phyloP scores from a whole-genome alignment of 805 yeast species.

The Yamadazyma scolyti region DNA sequence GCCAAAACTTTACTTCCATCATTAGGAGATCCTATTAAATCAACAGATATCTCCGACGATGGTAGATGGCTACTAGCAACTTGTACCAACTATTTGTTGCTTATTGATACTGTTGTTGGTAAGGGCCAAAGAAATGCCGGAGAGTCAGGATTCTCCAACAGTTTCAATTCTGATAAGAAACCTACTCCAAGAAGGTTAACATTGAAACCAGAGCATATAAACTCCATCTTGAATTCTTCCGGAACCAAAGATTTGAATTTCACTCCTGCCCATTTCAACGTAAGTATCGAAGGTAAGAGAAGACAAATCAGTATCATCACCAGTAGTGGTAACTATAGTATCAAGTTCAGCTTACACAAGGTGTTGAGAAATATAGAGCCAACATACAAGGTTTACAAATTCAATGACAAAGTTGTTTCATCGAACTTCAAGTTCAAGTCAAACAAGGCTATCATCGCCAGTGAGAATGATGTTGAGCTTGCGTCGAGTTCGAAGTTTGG shows the following conservation, averaged over 20 bases:
- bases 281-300: slow-evolving; percentile 46
- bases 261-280: slow-evolving; percentile 74
- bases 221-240: slow-evolving; percentile 51
- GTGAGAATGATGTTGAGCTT: slow-evolving; percentile 74
- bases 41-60: slow-evolving; percentile 69
- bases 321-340: slow-evolving; percentile 77
- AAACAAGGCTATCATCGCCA: slow-evolving; percentile 66
- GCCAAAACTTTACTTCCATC: slow-evolving; percentile 83
- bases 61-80: slow-evolving; percentile 84
- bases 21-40: slow-evolving; percentile 68
- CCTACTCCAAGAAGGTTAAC: slow-evolving; percentile 69
- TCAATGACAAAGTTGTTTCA: slow-evolving; percentile 59
- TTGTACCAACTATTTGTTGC: slow-evolving; percentile 64
- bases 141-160: slow-evolving; percentile 6
- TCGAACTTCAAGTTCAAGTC: slow-evolving; percentile 78
- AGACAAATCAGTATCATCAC: slow-evolving; percentile 72
- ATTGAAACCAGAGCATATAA: slow-evolving; percentile 68
- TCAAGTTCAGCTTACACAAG: slow-evolving; percentile 72
- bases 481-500: no score
- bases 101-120: slow-evolving; percentile 64
- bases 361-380: slow-evolving; percentile 44
- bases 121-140: slow-evolving; percentile 43
- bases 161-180: slow-evolving; percentile 29
- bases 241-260: slow-evolving; percentile 50
- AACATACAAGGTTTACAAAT: slow-evolving; percentile 58